Conservation (phyloP, 306 rosid species). For the Cucurbita maxima region DNA sequence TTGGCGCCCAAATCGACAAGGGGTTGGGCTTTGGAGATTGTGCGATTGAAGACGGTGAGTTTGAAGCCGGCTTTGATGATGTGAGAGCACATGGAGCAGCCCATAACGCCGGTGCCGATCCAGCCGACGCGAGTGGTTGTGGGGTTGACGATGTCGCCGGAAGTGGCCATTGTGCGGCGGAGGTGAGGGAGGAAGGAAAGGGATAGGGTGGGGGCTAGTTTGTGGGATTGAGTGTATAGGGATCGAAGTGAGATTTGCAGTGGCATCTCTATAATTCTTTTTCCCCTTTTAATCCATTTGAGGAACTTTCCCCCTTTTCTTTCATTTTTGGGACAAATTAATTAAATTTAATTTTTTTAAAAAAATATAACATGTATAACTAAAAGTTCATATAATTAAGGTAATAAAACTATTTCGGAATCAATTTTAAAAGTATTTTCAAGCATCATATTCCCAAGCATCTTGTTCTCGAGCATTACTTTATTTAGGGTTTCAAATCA, state of each 20-base stretch:
- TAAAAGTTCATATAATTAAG: too few relatives aligned
- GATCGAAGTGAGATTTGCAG: constrained; percentile 9
- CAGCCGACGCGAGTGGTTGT: constrained; percentile 72
- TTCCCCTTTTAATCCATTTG: neutral
- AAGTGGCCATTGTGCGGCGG: constrained; percentile 40
- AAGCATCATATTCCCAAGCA: too few relatives aligned
- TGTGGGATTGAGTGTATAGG: constrained; percentile 6
- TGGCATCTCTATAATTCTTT: neutral
- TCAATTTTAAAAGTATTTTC: too few relatives aligned
- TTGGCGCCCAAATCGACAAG: constrained; percentile 66
- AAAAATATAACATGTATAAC: too few relatives aligned
- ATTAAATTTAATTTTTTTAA: too few relatives aligned
- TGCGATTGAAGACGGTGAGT: constrained; percentile 90
- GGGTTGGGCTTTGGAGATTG: constrained; percentile 66
- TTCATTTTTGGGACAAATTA: too few relatives aligned
- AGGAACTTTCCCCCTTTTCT: too few relatives aligned
- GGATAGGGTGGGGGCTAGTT: neutral
- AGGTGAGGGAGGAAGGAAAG: neutral
- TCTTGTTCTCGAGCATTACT: too few relatives aligned
- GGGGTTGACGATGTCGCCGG: constrained; percentile 35
- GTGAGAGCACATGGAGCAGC: constrained; percentile 74
- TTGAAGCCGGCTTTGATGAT: constrained; percentile 69
- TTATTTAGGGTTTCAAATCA: too few relatives aligned
- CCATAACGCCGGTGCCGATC: constrained; percentile 98
- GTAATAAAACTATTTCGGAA: too few relatives aligned